Evolutionary conservation across 139 green algal genomes (phyloP).

Genomic region (Tetratostichococcus sp.): DNA sequence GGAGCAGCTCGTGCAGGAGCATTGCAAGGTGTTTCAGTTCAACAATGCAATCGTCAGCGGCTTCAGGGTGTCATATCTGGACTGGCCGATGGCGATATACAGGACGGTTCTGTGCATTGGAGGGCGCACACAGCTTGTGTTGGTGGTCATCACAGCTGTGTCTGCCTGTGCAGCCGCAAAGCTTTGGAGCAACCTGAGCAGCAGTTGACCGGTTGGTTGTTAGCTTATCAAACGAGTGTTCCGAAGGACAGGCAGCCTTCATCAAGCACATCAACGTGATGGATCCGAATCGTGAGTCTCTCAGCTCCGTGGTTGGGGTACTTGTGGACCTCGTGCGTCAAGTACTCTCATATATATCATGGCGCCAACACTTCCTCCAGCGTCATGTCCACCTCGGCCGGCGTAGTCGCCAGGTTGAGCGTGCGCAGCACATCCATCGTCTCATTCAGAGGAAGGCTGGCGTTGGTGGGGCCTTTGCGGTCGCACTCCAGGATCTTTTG

Average conservation of each 20-base stretch:
- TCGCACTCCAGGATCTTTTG: constrained; percentile 17
- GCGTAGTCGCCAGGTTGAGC: not conserved
- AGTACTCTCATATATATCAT: not conserved
- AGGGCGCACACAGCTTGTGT: too few species aligned
- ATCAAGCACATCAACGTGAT: too few species aligned
- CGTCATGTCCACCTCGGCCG: not conserved
- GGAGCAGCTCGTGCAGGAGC: not conserved
- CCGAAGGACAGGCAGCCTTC: too few species aligned
- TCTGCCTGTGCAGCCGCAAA: not conserved
- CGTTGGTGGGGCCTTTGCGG: constrained; percentile 8
- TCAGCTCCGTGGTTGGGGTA: too few species aligned
- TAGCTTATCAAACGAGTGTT: too few species aligned
- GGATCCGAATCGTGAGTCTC: too few species aligned
- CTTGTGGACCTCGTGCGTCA: too few species aligned
- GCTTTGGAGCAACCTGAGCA: too few species aligned
- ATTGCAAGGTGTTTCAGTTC: not conserved
- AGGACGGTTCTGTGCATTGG: too few species aligned
- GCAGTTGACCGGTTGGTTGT: too few species aligned
- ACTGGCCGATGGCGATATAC: not conserved
- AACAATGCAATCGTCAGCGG: not conserved
- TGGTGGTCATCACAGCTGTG: not conserved
- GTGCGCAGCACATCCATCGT: not conserved
- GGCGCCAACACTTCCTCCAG: not conserved
- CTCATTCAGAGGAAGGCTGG: constrained; percentile 1
- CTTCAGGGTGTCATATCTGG: not conserved